A percentile compares a stretch with the other conserved stretches of the same genome.
Conservation (phyloP, 2,329 filamentous ascomycete species). For the Diaporthe velutina region DNA sequence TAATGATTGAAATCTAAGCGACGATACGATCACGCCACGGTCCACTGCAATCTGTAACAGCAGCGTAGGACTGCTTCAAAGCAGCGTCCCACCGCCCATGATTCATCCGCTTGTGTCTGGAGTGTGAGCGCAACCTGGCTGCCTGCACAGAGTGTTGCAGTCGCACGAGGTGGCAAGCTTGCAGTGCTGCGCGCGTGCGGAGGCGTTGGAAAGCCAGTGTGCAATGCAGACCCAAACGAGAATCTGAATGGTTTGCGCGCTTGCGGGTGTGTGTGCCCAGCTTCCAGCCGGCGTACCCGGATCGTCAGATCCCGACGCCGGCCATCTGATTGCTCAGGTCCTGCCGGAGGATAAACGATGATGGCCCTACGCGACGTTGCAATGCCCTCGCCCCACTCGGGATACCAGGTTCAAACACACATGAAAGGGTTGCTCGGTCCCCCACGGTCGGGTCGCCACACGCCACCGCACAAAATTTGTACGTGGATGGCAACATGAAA, state of each 20-base stretch:
- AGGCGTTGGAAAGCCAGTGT: neutral
- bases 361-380: neutral
- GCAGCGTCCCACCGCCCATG: neutral
- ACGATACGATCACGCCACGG: neutral
- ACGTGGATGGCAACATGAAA: neutral
- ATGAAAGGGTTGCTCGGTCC: constrained; percentile 1
- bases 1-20: neutral
- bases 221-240: neutral
- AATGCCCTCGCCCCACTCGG: constrained; percentile 4
- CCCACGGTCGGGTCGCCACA: constrained; percentile 12
- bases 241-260: neutral
- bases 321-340: neutral
- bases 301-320: constrained; percentile 7
- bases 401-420: neutral
- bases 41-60: constrained; percentile 13
- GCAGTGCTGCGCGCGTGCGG: neutral
- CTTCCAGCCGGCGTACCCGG: neutral
- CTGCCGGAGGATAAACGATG: constrained; percentile 9
- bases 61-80: neutral
- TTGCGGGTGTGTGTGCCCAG: neutral
- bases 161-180: neutral
- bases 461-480: neutral
- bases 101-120: neutral
- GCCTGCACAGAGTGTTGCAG: neutral
- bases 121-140: neutral